Evolutionary conservation across 805 yeast species (phyloP).

Genomic region (Saturnispora saitoi): DNA sequence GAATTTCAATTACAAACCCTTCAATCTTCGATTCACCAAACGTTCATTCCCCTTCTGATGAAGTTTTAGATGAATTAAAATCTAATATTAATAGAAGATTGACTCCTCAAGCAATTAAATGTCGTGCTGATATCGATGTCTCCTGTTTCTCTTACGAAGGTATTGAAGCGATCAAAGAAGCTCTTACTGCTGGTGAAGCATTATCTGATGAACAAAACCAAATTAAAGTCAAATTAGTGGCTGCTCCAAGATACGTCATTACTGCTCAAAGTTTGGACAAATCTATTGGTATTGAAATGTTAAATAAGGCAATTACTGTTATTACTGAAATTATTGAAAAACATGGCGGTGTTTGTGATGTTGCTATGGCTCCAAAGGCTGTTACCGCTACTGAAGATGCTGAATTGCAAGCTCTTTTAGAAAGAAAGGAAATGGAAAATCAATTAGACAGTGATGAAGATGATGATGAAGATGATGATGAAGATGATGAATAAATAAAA

Average conservation of each 20-base stretch:
- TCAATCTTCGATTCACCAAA: conserved; percentile 63
- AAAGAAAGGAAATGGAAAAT: conserved; percentile 84
- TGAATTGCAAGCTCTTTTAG: conserved; percentile 91
- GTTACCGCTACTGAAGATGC: conserved; percentile 98
- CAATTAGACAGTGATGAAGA: conserved; percentile 76
- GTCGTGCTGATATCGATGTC: conserved; percentile 97
- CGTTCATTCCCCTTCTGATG: conserved; percentile 60
- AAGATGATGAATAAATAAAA: conserved; percentile 5
- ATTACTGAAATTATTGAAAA: conserved; percentile 62
- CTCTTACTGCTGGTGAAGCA: conserved; percentile 79
- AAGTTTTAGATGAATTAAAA: conserved; percentile 75
- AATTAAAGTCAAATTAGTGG: conserved; percentile 89
- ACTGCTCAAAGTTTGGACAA: conserved; percentile 92
- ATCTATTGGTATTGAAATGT: conserved; percentile 71
- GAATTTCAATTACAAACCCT: conserved; percentile 88
- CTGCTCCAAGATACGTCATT: conserved; percentile 93
- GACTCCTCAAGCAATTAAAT: conserved; percentile 96
- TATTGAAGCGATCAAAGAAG: conserved; percentile 89
- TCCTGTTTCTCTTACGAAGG: conserved; percentile 97
- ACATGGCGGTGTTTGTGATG: conserved; percentile 79
- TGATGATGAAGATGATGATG: conserved; percentile 24
- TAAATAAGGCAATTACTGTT: conserved; percentile 71
- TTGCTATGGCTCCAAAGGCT: conserved; percentile 98
- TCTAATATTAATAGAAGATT: conserved; percentile 84
- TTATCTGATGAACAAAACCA: conserved; percentile 77